Evolutionary conservation across 1,284 basidiomycete species (phyloP).

Genomic region (Schizophyllum amplum): DNA sequence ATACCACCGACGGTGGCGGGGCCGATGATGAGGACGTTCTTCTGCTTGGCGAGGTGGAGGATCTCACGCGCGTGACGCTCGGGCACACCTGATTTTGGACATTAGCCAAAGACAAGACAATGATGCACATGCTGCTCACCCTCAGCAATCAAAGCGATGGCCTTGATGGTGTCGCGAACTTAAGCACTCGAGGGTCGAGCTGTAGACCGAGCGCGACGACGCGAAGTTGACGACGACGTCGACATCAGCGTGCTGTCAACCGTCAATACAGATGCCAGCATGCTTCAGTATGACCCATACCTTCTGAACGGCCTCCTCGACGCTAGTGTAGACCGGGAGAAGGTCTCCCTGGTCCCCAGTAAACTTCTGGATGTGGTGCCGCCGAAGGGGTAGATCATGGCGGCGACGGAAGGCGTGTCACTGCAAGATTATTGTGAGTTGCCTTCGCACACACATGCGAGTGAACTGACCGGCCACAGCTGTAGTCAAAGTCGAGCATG

Average conservation of each 20-base stretch:
- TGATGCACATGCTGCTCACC: no score
- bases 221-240: slow-evolving; percentile 99
- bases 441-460: no score
- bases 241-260: slow-evolving; percentile 73
- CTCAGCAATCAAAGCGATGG: slow-evolving; percentile 94
- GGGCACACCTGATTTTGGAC: no score
- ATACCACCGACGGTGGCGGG: slow-evolving; percentile 99
- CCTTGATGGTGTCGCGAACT: slow-evolving; percentile 51
- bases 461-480: no score
- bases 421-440: no score
- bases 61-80: slow-evolving; percentile 97
- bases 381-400: slow-evolving; percentile 99
- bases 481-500: slow-evolving; percentile 99
- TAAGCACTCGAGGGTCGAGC: slow-evolving; percentile 89
- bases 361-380: slow-evolving; percentile 99
- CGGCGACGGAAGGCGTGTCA: slow-evolving; percentile 87
- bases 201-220: slow-evolving; percentile 90
- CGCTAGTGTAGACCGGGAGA: slow-evolving; percentile 92
- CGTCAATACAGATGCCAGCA: no score
- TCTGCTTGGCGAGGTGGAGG: slow-evolving; percentile 80
- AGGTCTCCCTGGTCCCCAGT: slow-evolving; percentile 99
- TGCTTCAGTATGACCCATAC: neutral
- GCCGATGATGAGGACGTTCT: slow-evolving; percentile 92
- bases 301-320: slow-evolving; percentile 89
- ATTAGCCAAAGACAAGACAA: no score